Evolutionary conservation across 2,329 filamentous ascomycete species (phyloP).

Genomic region (Hypoxylon sp.): DNA sequence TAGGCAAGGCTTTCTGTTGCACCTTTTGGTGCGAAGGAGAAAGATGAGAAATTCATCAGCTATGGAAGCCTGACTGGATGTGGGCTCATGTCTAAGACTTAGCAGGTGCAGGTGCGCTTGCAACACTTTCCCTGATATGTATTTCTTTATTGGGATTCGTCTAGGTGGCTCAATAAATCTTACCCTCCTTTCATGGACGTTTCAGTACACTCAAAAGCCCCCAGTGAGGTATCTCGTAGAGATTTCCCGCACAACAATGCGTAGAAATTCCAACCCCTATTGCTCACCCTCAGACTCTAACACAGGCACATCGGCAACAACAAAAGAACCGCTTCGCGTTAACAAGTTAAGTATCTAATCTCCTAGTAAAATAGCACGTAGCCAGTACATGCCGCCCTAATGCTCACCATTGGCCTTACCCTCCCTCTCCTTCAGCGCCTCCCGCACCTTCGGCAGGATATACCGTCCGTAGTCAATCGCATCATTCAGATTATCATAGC

Average conservation of each 20-base stretch:
- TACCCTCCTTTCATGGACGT: neutral
- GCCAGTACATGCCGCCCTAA: constrained; percentile 1
- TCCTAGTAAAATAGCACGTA: neutral
- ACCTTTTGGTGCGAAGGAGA: too few species aligned
- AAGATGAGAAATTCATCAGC: too few species aligned
- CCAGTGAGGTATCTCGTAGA: neutral
- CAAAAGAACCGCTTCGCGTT: neutral
- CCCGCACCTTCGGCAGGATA: constrained; percentile 66
- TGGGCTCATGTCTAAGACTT: too few species aligned
- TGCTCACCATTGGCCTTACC: constrained; percentile 30
- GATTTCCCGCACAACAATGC: neutral
- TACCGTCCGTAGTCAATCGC: constrained; percentile 72
- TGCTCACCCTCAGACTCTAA: neutral
- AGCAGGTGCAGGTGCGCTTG: too few species aligned
- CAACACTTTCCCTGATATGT: neutral
- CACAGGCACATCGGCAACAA: neutral
- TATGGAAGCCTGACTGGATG: too few species aligned
- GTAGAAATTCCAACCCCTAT: constrained; percentile 6
- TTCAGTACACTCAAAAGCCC: neutral
- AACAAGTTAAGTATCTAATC: neutral
- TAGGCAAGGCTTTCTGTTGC: neutral
- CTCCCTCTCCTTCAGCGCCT: constrained; percentile 52
- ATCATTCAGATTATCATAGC: constrained; percentile 73
- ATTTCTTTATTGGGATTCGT: neutral
- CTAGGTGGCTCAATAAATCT: neutral